phyloP scores from a whole-genome alignment of 306 rosid species.

The Astragalus glycyphyllos region DNA sequence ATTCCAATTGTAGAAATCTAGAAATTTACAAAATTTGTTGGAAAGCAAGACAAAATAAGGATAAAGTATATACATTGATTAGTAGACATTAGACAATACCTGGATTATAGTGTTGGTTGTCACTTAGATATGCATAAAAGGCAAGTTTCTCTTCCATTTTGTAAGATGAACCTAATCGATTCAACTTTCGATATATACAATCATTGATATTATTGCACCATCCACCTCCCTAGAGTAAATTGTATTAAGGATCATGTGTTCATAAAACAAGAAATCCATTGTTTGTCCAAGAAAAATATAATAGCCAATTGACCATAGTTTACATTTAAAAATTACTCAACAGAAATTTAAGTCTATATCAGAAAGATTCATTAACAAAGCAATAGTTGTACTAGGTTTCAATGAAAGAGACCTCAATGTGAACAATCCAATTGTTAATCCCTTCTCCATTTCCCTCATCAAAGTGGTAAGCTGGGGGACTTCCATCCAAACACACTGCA shows the following conservation, averaged over 20 bases:
- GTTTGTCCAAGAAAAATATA: not conserved
- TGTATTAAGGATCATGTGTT: conserved; percentile 1
- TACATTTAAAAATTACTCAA: not conserved
- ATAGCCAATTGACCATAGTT: not conserved
- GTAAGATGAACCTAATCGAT: conserved; percentile 79
- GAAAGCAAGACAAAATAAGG: too few species aligned
- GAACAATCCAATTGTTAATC: conserved; percentile 76
- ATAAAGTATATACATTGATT: too few species aligned
- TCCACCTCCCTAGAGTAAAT: conserved; percentile 80
- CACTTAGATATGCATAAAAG: conserved; percentile 64
- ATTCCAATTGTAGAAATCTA: conserved; percentile 88
- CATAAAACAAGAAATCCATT: too few species aligned
- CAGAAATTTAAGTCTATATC: not conserved
- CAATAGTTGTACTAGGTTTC: not conserved
- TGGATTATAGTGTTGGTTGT: conserved; percentile 59
- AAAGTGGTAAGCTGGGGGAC: conserved; percentile 90
- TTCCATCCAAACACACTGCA: conserved; percentile 97
- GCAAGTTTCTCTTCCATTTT: conserved; percentile 52
- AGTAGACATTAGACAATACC: too few species aligned
- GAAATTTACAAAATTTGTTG: too few species aligned
- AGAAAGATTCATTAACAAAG: not conserved
- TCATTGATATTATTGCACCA: conserved; percentile 73
- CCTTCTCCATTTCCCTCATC: conserved; percentile 77
- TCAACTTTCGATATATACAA: conserved; percentile 65
- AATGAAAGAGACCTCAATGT: conserved; percentile 63